Base-by-base conservation (phyloP, 352 stramenopile genomes). In the Thraustotheca clavata region DNA sequence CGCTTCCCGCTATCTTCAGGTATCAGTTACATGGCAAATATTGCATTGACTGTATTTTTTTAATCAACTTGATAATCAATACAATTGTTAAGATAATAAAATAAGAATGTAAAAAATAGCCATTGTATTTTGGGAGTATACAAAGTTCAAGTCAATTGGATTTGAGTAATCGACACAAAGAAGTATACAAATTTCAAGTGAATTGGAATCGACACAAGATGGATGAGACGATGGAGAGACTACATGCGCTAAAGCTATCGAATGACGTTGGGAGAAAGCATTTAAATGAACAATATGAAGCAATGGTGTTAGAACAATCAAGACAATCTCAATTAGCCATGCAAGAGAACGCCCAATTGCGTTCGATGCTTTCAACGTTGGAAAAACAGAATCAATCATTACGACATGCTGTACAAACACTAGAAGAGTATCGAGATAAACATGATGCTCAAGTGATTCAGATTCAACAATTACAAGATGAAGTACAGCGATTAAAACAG, bases 301-400 rank as follows among this genome's bases (percentile, higher is more conserved):
- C 33, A 14, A 49, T 62, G 55, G 36, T 62, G 6, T 20, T 62
- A 11, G 55, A 62, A 16, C 55, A 62, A 35, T 40, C 55, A 7
- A 43, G 24, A 20, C 55, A n/a, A 22, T 48, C 55, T 12, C 55
- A 62, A 9, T 14, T 48, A 3, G 55, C 20, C 3, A 14, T 34
- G 1, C 55, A 62, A 22, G 55, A 62, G 55, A 62, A 62, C 26
- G 34, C 36, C 16, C 55, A 62, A 32, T 31, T 62, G 2, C 55
- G 55, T 26, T 62, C 55, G 55, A 62, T 62, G 55, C 36, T 62
- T 14, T 38, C 16, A 20, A 62, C 55, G 55, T 38, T 62, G 35
- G 55, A 62, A 22, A 26, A 48, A 7, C 55, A 62, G 24, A 62
- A 62, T 24, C 34, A 52, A 52, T 29, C 14, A n/a, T 41, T 62